Evolutionary conservation across 805 yeast genomes (phyloP), one percentile per base, ranked within the genome.

Genomic region (Suhomyces sp.): DNA sequence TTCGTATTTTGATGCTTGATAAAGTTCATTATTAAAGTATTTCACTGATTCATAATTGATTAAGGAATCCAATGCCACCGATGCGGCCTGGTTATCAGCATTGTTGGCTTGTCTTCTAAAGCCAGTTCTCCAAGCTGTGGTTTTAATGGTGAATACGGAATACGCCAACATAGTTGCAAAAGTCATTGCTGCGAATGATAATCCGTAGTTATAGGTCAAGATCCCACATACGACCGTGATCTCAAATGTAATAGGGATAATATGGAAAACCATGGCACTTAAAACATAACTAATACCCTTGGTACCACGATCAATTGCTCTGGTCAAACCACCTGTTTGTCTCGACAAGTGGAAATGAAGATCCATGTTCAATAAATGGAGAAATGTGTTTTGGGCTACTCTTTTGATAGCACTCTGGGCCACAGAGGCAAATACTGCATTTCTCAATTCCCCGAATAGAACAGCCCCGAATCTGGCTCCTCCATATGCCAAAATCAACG

Each of bases 271-370:
- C 95, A 91, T 86, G 2, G 98, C 96, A 23, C 86, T 79, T 30
- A 93, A 67, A 4, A 93, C 97, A 50, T 85, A 90, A 9, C 95
- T 82, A 35, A 93, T 91, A 66, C 98, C 98, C 51, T 93, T 91
- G 1, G 98, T 91, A 58, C 98, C 98, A 45, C 98, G 72, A 53
- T 93, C 98, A 51, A 93, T 93, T 2, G 98, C 98, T 42, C 98
- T 71, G 0, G 97, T 91, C 21, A 93, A 63, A 0, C 96, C 98
- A 46, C 98, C 98, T 0, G 98, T 93, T 58, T 93, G 98, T 47
- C 90, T 72, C 8, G 91, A 74, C 25, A 93, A 63, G 58, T 93
- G 98, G 74, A 91, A 93, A 14, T 87, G 83, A 36, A 90, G 65
- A 61, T 93, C 98, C 58, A 93, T 70, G 49, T 77, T 78, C 59